These are phyloP conservation scores for Yarrowia hollandica DNA, from an alignment of 805 yeast species.

Conservation along the genomic window DNA sequence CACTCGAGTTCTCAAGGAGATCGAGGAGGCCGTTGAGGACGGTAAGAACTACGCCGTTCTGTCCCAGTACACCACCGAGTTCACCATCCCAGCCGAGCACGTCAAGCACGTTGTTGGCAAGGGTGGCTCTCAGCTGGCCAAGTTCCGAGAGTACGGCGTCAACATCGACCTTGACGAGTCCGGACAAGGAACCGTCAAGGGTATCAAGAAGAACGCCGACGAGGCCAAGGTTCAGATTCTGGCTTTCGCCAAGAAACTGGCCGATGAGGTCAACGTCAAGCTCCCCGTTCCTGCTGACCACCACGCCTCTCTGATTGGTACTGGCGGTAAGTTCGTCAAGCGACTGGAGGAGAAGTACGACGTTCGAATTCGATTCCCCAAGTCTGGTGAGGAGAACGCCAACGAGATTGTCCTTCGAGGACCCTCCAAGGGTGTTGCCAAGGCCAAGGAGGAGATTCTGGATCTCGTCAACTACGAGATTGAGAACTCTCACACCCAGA, in stretches of 20 bases:
- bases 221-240: conserved; percentile 63
- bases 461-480: conserved; percentile 83
- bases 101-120: conserved; percentile 86
- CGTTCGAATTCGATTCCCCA: conserved; percentile 67
- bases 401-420: conserved; percentile 77
- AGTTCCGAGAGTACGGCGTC: conserved; percentile 69
- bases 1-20: conserved; percentile 51
- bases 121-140: conserved; percentile 72
- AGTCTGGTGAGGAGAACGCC: conserved; percentile 35
- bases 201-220: conserved; percentile 75
- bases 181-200: conserved; percentile 62
- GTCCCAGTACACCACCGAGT: conserved; percentile 47
- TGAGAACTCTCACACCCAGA: conserved; percentile 72
- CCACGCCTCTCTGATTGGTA: conserved; percentile 82
- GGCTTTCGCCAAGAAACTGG: conserved; percentile 68
- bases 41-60: conserved; percentile 52
- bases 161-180: conserved; percentile 69
- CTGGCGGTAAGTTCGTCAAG: conserved; percentile 74
- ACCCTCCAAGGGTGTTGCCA: conserved; percentile 83
- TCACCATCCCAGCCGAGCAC: conserved; percentile 64
- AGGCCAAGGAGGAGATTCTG: conserved; percentile 78
- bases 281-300: conserved; percentile 71
- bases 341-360: conserved; percentile 85
- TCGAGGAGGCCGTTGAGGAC: conserved; percentile 57
- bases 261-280: conserved; percentile 71